Conservation (phyloP, 331 rosid species). For the Dryas integrifolia region DNA sequence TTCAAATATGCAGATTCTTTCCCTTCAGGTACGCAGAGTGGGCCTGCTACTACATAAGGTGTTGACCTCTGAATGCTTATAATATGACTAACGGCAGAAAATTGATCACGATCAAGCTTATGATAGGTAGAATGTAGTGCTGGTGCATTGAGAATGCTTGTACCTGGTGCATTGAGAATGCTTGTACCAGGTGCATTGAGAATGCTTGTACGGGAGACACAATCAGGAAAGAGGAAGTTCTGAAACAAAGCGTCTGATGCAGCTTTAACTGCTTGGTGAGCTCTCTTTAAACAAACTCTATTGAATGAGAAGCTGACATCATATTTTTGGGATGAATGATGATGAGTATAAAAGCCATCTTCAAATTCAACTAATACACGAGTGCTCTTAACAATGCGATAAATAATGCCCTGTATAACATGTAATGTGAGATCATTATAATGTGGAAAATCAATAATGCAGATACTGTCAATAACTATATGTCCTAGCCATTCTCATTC, state of each 20-base stretch:
- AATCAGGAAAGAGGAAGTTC: constrained; percentile 40
- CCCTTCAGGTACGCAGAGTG: not conserved
- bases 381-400: constrained; percentile 15
- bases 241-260: constrained; percentile 24
- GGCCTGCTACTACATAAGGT: constrained; percentile 39
- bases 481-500: too few relatives aligned
- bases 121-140: not conserved
- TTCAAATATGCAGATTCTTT: not conserved
- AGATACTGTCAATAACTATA: not conserved
- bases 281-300: constrained; percentile 45
- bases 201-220: not conserved
- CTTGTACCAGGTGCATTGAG: not conserved
- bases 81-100: constrained; percentile 23
- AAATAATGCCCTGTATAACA: constrained; percentile 33
- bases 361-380: constrained; percentile 35
- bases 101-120: constrained; percentile 5
- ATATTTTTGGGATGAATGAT: constrained; percentile 17
- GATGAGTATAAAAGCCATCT: constrained; percentile 24
- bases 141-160: not conserved
- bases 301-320: constrained; percentile 53
- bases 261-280: constrained; percentile 39
- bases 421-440: not conserved
- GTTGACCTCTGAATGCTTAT: constrained; percentile 28
- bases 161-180: not conserved
- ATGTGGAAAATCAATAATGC: not conserved